Evolutionary conservation across 2,329 filamentous ascomycete species (phyloP).

Genomic region (Bertia moriformis): DNA sequence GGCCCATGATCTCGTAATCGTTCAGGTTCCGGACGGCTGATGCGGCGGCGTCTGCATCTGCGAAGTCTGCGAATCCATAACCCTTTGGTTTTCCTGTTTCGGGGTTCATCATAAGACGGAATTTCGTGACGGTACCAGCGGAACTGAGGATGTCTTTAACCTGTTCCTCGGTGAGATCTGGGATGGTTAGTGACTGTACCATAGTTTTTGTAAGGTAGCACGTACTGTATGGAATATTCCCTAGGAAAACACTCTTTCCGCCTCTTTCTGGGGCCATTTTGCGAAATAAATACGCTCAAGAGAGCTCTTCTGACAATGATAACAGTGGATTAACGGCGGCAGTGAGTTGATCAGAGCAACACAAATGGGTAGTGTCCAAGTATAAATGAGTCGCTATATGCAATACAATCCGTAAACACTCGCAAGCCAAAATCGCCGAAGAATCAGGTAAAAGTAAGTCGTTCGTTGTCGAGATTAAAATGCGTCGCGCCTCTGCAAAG

Average conservation of each 20-base stretch:
- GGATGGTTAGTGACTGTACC: background rate
- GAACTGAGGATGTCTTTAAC: slow-evolving; percentile 53
- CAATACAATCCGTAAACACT: no score
- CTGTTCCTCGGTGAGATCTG: slow-evolving; percentile 55
- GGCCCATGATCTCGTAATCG: slow-evolving; percentile 53
- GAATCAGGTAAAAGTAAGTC: no score
- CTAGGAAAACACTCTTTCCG: slow-evolving; percentile 11
- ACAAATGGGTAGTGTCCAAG: no score
- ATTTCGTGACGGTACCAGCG: slow-evolving; percentile 52
- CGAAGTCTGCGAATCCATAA: slow-evolving; percentile 56
- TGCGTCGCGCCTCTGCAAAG: no score
- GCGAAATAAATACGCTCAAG: no score
- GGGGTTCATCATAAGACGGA: slow-evolving; percentile 55
- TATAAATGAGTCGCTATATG: no score
- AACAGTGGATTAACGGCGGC: no score
- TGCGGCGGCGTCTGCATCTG: slow-evolving; percentile 52
- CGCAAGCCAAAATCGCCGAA: no score
- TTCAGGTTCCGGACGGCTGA: slow-evolving; percentile 57
- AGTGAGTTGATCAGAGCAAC: no score
- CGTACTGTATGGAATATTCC: slow-evolving; percentile 13
- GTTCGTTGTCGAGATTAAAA: no score
- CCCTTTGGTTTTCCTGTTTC: slow-evolving; percentile 57
- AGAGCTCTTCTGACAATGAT: no score
- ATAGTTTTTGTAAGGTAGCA: background rate
- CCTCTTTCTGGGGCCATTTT: background rate